Evolutionary conservation across 768 basidiomycete genomes (phyloP).

Genomic region (Gautieria morchelliformis): DNA sequence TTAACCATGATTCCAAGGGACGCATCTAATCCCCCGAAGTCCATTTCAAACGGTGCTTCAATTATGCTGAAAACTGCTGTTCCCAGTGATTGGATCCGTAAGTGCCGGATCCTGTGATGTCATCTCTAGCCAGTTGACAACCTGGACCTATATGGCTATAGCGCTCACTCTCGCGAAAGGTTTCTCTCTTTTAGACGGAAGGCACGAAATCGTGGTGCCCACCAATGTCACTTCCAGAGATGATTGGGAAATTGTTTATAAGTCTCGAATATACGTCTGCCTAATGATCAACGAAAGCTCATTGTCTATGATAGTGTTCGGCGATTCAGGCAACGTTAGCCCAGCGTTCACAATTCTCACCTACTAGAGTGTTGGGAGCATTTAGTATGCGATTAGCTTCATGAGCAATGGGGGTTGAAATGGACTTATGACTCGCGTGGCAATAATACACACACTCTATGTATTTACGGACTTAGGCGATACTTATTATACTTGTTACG

Average conservation of each 20-base stretch:
- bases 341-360: constrained; percentile 21
- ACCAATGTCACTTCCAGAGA: background rate
- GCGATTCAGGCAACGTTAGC: constrained; percentile 29
- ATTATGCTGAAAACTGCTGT: background rate
- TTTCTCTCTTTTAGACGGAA: constrained; percentile 2
- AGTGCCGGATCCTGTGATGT: background rate
- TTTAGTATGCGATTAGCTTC: too few species aligned
- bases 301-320: constrained; percentile 21
- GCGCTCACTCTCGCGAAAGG: background rate
- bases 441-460: too few species aligned
- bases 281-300: background rate
- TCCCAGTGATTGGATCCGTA: background rate
- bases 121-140: background rate
- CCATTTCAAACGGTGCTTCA: background rate
- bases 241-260: constrained; percentile 1
- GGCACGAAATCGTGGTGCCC: background rate
- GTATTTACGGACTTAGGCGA: too few species aligned
- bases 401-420: background rate
- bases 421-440: background rate
- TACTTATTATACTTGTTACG: too few species aligned
- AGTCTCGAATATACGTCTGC: background rate
- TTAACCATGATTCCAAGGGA: background rate
- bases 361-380: background rate
- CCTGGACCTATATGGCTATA: background rate
- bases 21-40: background rate